phyloP scores from a whole-genome alignment of 352 stramenopile genomes.

The Pythium sp. region DNA sequence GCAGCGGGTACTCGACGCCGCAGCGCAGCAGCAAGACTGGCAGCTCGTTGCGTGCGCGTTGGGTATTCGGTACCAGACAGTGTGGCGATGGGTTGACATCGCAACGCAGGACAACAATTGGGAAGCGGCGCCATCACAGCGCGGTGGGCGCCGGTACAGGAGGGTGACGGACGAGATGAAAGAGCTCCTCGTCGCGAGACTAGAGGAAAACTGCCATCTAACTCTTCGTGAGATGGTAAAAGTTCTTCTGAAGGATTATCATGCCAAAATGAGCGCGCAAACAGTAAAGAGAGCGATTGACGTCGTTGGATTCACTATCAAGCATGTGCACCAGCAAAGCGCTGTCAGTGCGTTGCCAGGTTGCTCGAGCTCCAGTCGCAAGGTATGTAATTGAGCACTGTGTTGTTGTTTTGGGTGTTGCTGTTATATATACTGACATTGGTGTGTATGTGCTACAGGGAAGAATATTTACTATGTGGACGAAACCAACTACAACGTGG shows the following conservation, averaged over 20 bases:
- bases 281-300: not conserved
- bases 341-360: no score
- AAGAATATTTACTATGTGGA: not conserved
- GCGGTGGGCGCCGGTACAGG: not conserved
- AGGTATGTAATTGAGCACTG: not conserved
- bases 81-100: not conserved
- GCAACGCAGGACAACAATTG: not conserved
- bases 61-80: not conserved
- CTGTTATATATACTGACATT: no score
- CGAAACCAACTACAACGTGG: no score
- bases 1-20: no score
- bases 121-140: no score
- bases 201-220: not conserved
- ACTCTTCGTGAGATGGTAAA: not conserved
- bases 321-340: not conserved
- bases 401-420: not conserved
- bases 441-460: no score
- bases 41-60: no score
- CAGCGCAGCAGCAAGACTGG: no score
- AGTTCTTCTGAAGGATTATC: not conserved
- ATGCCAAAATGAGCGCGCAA: not conserved
- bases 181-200: not conserved
- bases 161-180: not conserved
- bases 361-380: not conserved
- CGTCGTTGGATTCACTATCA: not conserved